Percentiles rank a stretch among this genome's conserved stretches.
Conservation (phyloP, 352 stramenopile genomes). For the Phytophthora boehmeriae region DNA sequence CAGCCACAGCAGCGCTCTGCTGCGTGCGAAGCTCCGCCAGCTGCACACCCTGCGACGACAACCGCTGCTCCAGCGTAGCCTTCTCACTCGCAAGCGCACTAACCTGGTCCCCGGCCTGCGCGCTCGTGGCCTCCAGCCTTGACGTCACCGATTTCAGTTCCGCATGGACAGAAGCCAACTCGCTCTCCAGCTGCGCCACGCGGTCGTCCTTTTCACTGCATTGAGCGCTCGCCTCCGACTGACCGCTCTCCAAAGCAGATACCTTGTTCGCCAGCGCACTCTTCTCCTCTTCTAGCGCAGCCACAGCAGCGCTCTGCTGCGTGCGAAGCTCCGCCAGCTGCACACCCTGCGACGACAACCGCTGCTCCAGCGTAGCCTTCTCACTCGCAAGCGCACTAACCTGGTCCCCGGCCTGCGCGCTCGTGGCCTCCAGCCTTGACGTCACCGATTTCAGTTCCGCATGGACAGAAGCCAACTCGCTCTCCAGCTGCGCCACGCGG, state of each 20-base stretch:
- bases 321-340: not conserved
- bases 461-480: not conserved
- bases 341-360: not conserved
- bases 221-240: not conserved
- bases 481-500: not conserved
- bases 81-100: not conserved
- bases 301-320: slow-evolving; percentile 1
- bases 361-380: not conserved
- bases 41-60: not conserved
- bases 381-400: not conserved
- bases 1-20: slow-evolving; percentile 1
- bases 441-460: not conserved
- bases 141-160: not conserved
- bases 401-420: not conserved
- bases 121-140: not conserved
- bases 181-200: not conserved
- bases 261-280: not conserved
- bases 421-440: not conserved
- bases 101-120: not conserved
- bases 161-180: not conserved
- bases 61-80: not conserved
- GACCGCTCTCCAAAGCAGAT: not conserved
- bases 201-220: slow-evolving; percentile 1
- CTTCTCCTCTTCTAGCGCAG: not conserved
- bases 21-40: not conserved